These are phyloP conservation scores for Terana coerulea DNA, from an alignment of 768 basidiomycete species.

Conservation along the genomic window DNA sequence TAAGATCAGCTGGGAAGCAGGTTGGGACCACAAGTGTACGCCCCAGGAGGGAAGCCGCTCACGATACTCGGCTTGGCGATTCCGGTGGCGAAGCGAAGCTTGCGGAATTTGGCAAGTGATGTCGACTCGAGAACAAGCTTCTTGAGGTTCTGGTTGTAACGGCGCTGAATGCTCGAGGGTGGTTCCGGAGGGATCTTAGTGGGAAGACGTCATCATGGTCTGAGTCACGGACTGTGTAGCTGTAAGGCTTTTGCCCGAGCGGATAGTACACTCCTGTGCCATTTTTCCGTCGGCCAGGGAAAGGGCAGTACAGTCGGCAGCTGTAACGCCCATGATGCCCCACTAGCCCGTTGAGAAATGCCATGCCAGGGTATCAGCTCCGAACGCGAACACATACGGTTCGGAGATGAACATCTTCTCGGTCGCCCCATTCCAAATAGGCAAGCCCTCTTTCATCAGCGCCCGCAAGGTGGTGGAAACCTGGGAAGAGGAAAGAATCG, in stretches of 20 bases:
- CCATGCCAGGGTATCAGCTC: slow-evolving; percentile 14
- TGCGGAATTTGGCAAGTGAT: slow-evolving; percentile 22
- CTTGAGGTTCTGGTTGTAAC: not conserved
- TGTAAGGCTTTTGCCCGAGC: slow-evolving; percentile 22
- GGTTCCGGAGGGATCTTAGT: too few relatives aligned
- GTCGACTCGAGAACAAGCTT: not conserved
- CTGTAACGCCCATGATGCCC: slow-evolving; percentile 31
- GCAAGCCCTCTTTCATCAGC: slow-evolving; percentile 12
- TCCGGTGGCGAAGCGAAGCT: slow-evolving; percentile 26
- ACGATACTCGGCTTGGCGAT: slow-evolving; percentile 36
- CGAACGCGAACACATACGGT: not conserved
- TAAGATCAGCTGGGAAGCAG: slow-evolving; percentile 32
- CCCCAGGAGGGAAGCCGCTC: slow-evolving; percentile 20
- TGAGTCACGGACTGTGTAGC: slow-evolving; percentile 21
- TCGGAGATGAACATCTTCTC: not conserved
- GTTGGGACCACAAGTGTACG: slow-evolving; percentile 24
- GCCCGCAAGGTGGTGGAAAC: slow-evolving; percentile 25
- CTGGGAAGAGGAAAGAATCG: slow-evolving; percentile 28
- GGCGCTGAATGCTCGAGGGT: too few relatives aligned
- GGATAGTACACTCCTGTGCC: slow-evolving; percentile 31
- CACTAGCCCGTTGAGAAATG: slow-evolving; percentile 29
- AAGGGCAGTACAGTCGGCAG: slow-evolving; percentile 31
- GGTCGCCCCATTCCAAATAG: not conserved
- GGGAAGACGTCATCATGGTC: slow-evolving; percentile 30
- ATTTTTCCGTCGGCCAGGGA: slow-evolving; percentile 27